Base-by-base conservation (phyloP, 2,329 filamentous ascomycete genomes). In the Whalleya microplaca region DNA sequence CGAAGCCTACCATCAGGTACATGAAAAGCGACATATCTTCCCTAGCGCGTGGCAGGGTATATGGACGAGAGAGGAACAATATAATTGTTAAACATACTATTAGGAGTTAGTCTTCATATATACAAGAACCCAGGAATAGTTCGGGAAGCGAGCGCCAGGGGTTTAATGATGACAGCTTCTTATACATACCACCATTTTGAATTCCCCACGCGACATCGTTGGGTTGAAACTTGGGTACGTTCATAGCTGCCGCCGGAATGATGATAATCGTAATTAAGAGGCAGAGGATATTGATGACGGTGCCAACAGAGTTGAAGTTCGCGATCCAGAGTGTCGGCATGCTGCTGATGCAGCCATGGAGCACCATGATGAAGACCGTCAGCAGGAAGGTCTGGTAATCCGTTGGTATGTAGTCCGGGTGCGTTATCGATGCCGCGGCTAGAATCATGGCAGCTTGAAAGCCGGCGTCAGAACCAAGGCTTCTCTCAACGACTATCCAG, bases 261-360 rank as follows among this genome's bases (percentile, higher is more conserved):
- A 88, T 76, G 64, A 91, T 87, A 61, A 91, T 80, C 23, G 87
- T 84, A 37, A 87, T 77, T 21, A 90, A 64, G 20, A 91, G 77
- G 1, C 84, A 85, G 51, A 89, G 71, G 67, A 91, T 85, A 71
- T 92, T 92, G 75, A 91, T 84, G 0, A 81, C 85, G 9, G 86
- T 89, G 12, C 88, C 88, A 46, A 80, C 83, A 0, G 86, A 88
- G 70, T 91, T 92, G 75, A 90, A 84, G 23, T 80, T 76, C 1
- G 88, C 89, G 54, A 91, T 84, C 83, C 85, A 89, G 46, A 82
- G 79, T 0, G 89, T 92, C 4, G 89, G 86, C 77, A 90, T 83
- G 43, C 85, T 89, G 51, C 86, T 89, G 67, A 91, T 86, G 58
- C 75, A 76, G 8, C 78, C 83, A 69, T 92, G 89, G 21, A 89